Evolutionary conservation across 2,329 filamentous ascomycete species (phyloP), one percentile per base, ranked within the genome.

Genomic region (Alternaria solani): DNA sequence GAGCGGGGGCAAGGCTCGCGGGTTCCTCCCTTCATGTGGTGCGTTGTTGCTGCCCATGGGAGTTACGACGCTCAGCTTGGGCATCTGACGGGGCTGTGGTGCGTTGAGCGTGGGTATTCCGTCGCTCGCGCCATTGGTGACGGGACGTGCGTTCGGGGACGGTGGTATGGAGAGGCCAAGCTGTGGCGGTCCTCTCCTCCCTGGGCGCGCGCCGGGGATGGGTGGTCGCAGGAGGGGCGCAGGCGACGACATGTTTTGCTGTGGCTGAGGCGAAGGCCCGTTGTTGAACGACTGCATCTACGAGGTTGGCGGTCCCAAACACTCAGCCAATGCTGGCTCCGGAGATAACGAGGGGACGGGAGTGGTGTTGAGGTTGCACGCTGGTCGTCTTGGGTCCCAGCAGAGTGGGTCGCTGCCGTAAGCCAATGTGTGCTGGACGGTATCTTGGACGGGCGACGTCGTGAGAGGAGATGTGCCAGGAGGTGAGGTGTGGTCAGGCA

Each of bases 81-180:
- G 93, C 28, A 91, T 87, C 59, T 66, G 68, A 25, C 88, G 82
- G 25, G 92, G 89, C 48, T 89, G 85, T 16, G 55, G 58, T 26
- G 47, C 38, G 28, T 81, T 65, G 20, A 73, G 67, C 5, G 59
- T 63, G 11, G 72, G 69, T 48, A 67, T 66, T 5, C 69, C 75
- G 4, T 82, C 79, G 14, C 73, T 80, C 72, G 84, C 79, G 68
- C 83, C 84, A 67, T 86, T 87, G 52, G 95, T 87, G 60, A 96
- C 88, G 2, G 94, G 89, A 78, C 94, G 92, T 63, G 85, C 90
- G 80, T 88, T 94, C 49, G 93, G 92, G 36, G 93, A 96, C 1
- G 91, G 89, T 38, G 94, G 94, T 59, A 98, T 98, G 46, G 94
- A 92, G 57, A 98, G 87, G 44, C 93, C 94, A 59, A 98, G 86